Percentiles rank a stretch among this genome's conserved stretches.
These are phyloP conservation scores for Coleophoma cylindrospora DNA, from an alignment of 2,329 filamentous ascomycete species.

Conservation along the genomic window DNA sequence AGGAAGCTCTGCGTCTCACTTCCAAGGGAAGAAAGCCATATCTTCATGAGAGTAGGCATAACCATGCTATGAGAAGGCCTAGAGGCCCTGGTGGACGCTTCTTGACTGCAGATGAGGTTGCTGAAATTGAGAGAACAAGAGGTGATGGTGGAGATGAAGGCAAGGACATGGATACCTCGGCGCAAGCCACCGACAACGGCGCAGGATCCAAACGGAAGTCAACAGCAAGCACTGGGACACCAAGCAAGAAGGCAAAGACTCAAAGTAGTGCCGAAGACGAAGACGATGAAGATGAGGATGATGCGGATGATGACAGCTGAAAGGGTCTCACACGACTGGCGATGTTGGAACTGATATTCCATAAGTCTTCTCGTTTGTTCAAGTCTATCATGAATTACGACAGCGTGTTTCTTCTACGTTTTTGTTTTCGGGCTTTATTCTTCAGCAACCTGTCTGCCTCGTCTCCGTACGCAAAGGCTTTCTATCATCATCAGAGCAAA, in stretches of 20 bases:
- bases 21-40: constrained; percentile 97
- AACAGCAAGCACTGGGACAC: constrained; percentile 38
- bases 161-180: constrained; percentile 27
- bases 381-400: constrained; percentile 14
- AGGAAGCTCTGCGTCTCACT: constrained; percentile 86
- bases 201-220: constrained; percentile 58
- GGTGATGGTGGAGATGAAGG: constrained; percentile 31
- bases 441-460: too few species aligned
- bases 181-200: constrained; percentile 19
- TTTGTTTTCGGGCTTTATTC: not conserved
- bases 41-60: constrained; percentile 93
- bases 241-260: constrained; percentile 49
- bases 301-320: constrained; percentile 22
- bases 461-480: too few species aligned
- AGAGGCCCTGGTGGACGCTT: constrained; percentile 92
- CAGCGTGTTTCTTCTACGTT: not conserved
- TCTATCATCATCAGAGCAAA: too few species aligned
- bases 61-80: constrained; percentile 94
- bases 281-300: constrained; percentile 32
- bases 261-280: constrained; percentile 29
- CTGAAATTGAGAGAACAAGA: constrained; percentile 71
- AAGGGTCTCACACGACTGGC: not conserved
- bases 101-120: constrained; percentile 92
- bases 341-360: constrained; percentile 5
- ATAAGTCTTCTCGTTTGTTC: constrained; percentile 16